A percentile compares a stretch with the other conserved stretches of the same genome.
Conservation (phyloP, 2,329 filamentous ascomycete species). For the Xylaria sp. region DNA sequence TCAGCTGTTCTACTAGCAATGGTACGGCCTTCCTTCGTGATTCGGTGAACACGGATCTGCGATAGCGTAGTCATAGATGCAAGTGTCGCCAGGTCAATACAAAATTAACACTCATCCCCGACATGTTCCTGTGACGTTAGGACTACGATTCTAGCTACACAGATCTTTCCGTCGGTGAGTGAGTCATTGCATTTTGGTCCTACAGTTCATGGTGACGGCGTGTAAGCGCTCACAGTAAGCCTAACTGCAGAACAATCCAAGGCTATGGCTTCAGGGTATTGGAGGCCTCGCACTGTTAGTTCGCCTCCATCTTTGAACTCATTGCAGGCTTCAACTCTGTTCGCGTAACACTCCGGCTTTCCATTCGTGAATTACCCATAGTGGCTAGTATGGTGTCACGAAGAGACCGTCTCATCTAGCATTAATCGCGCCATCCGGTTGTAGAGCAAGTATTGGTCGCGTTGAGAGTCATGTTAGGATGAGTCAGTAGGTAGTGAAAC, state of each 20-base stretch:
- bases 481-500: background rate
- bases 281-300: background rate
- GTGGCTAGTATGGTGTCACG: background rate
- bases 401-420: background rate
- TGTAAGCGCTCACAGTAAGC: background rate
- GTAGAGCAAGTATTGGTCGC: background rate
- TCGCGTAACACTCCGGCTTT: background rate
- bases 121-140: background rate
- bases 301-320: background rate
- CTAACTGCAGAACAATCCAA: background rate
- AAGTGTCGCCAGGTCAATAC: background rate
- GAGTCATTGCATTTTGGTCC: conserved; percentile 4
- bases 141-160: background rate
- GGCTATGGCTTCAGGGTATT: background rate
- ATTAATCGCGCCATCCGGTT: background rate
- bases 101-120: background rate
- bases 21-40: background rate
- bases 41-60: no score
- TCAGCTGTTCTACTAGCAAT: background rate
- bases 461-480: background rate
- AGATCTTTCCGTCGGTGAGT: background rate
- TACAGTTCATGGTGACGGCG: background rate
- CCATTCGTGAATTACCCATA: background rate
- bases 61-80: background rate
- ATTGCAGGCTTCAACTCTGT: background rate